Conservation (phyloP, 192 early-diverging fungal species). For the Geranomyces michiganensis region DNA sequence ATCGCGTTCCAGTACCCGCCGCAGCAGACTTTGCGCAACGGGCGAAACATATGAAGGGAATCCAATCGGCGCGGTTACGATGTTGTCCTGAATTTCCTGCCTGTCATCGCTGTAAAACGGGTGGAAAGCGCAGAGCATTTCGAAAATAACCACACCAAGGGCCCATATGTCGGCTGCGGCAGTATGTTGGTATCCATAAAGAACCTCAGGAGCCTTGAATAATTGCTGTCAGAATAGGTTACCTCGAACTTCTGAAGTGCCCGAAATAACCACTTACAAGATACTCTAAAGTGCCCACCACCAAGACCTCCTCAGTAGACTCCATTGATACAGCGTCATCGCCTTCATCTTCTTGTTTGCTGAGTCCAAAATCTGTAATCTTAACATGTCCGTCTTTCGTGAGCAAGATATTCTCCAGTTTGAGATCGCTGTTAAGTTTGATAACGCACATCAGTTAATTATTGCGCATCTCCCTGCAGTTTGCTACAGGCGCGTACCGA, state of each 20-base stretch:
- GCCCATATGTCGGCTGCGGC: conserved; percentile 63
- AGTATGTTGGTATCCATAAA: conserved; percentile 46
- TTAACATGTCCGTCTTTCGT: conserved; percentile 55
- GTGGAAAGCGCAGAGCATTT: conserved; percentile 60
- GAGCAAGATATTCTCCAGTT: conserved; percentile 62
- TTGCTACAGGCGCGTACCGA: conserved; percentile 31
- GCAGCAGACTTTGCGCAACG: conserved; percentile 38
- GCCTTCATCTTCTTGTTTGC: conserved; percentile 39
- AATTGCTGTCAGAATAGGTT: background rate
- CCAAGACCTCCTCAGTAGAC: conserved; percentile 14
- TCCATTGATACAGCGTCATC: conserved; percentile 3
- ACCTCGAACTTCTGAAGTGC: background rate
- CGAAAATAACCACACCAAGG: conserved; percentile 56
- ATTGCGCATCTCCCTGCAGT: background rate
- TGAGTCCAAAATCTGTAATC: conserved; percentile 59
- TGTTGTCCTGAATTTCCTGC: conserved; percentile 47
- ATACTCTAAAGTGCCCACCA: conserved; percentile 58
- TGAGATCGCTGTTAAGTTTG: conserved; percentile 47
- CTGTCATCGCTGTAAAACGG: conserved; percentile 54
- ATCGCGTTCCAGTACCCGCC: conserved; percentile 39
- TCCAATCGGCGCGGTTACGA: conserved; percentile 41
- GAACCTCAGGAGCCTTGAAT: conserved; percentile 53
- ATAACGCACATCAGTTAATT: background rate
- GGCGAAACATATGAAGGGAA: conserved; percentile 42
- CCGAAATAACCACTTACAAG: conserved; percentile 34